Conservation (phyloP, 2,329 filamentous ascomycete genomes). For the Ceratocystis colombiana region DNA sequence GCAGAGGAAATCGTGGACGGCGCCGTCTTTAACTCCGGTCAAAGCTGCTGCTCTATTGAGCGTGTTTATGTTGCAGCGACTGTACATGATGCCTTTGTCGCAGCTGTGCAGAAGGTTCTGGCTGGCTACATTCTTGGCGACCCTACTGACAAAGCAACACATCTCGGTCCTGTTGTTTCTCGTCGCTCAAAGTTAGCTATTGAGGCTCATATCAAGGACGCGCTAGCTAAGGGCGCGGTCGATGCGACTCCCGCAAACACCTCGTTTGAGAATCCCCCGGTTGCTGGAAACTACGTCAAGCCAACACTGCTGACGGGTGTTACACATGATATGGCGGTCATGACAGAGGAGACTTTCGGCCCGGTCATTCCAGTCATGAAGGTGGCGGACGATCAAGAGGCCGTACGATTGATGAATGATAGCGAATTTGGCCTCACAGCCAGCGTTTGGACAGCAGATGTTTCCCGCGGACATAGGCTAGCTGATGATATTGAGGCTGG, state of each 20-base stretch:
- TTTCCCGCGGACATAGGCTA: slow-evolving; percentile 61
- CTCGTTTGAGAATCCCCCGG: slow-evolving; percentile 53
- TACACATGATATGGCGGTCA: slow-evolving; percentile 73
- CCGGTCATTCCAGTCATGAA: slow-evolving; percentile 86
- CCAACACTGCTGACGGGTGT: slow-evolving; percentile 74
- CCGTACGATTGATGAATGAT: slow-evolving; percentile 81
- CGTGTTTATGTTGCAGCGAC: slow-evolving; percentile 80
- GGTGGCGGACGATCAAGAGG: slow-evolving; percentile 70
- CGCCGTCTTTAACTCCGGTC: slow-evolving; percentile 95
- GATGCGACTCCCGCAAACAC: slow-evolving; percentile 75
- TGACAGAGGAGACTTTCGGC: slow-evolving; percentile 92
- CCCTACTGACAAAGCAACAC: slow-evolving; percentile 65
- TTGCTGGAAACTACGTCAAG: slow-evolving; percentile 68
- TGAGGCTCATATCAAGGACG: slow-evolving; percentile 69
- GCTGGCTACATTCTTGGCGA: slow-evolving; percentile 79
- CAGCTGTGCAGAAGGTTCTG: slow-evolving; percentile 69
- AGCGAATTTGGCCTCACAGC: slow-evolving; percentile 89
- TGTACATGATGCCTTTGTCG: slow-evolving; percentile 73
- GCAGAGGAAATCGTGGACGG: slow-evolving; percentile 93
- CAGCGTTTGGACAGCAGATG: slow-evolving; percentile 95
- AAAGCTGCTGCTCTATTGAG: slow-evolving; percentile 91
- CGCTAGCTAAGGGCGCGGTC: slow-evolving; percentile 70
- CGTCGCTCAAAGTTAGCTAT: slow-evolving; percentile 67
- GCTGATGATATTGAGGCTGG: slow-evolving; percentile 78
- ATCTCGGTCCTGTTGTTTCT: slow-evolving; percentile 82